Conservation (phyloP, 2,329 filamentous ascomycete species). For the Calycina herbarum region DNA sequence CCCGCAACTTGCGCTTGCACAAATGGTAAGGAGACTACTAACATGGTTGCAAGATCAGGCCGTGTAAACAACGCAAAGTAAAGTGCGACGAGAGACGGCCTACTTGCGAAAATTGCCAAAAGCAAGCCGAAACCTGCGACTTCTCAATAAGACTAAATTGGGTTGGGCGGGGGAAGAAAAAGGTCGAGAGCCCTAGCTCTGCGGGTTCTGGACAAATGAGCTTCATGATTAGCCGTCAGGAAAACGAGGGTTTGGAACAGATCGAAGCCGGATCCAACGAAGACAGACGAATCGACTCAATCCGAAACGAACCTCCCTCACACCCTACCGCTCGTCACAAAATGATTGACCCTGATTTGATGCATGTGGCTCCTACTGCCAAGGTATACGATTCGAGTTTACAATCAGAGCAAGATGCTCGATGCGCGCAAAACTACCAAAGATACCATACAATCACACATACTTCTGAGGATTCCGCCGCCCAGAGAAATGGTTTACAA, state of each 20-base stretch:
- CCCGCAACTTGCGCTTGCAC: neutral
- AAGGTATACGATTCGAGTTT: no score
- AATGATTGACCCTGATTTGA: no score
- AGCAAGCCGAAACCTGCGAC: conserved; percentile 72
- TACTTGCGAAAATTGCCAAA: conserved; percentile 69
- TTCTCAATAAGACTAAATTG: conserved; percentile 81
- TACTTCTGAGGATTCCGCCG: no score
- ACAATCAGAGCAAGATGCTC: no score
- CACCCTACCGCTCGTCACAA: no score
- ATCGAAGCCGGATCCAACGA: no score
- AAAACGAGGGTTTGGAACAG: conserved; percentile 12
- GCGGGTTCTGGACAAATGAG: conserved; percentile 16
- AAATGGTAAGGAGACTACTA: neutral
- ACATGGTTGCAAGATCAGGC: conserved; percentile 49
- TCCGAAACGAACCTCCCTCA: no score
- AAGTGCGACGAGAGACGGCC: conserved; percentile 83
- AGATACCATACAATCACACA: no score
- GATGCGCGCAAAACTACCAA: no score
- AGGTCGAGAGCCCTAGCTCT: conserved; percentile 40
- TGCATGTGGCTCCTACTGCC: no score
- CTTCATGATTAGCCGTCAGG: conserved; percentile 18
- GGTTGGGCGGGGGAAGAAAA: conserved; percentile 69
- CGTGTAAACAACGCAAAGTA: conserved; percentile 75
- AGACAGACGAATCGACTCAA: no score
- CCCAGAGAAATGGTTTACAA: no score